A percentile compares a stretch with the other conserved stretches of the same genome.
Conservation (phyloP, 768 basidiomycete genomes). For the Russula dissimulans region DNA sequence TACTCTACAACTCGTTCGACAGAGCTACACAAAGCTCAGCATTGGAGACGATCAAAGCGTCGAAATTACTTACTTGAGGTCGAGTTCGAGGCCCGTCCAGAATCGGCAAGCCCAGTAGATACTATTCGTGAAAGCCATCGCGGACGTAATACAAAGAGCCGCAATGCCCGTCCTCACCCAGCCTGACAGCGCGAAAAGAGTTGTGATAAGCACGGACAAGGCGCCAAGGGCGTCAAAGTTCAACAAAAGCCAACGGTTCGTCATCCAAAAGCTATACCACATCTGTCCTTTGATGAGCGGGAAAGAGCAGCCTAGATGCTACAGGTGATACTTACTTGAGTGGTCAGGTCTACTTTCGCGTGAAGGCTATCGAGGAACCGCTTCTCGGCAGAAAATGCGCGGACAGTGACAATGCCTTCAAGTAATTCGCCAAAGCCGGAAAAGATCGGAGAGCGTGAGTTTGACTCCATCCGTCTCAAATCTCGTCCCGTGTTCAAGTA, state of each 20-base stretch:
- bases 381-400: slow-evolving; percentile 79
- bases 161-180: slow-evolving; percentile 52
- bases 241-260: slow-evolving; percentile 75
- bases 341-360: slow-evolving; percentile 66
- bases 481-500: slow-evolving; percentile 78
- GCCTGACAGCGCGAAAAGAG: slow-evolving; percentile 62
- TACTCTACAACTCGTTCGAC: slow-evolving; percentile 91
- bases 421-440: slow-evolving; percentile 75
- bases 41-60: slow-evolving; percentile 7
- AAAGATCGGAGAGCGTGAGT: slow-evolving; percentile 75
- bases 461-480: slow-evolving; percentile 84
- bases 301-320: not conserved
- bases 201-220: slow-evolving; percentile 63
- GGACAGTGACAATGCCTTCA: slow-evolving; percentile 86
- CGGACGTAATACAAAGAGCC: slow-evolving; percentile 68
- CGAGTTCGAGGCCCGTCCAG: slow-evolving; percentile 55
- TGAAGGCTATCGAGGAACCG: slow-evolving; percentile 72
- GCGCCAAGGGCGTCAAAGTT: slow-evolving; percentile 77
- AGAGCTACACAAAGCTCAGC: slow-evolving; percentile 37
- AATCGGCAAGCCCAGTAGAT: slow-evolving; percentile 44
- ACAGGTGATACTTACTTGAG: slow-evolving; percentile 38
- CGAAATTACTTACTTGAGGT: slow-evolving; percentile 51
- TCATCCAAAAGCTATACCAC: slow-evolving; percentile 90
- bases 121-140: slow-evolving; percentile 48
- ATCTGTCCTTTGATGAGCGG: slow-evolving; percentile 34